Evolutionary conservation across 1,284 basidiomycete species (phyloP).

Genomic region (Marasmius oreades): DNA sequence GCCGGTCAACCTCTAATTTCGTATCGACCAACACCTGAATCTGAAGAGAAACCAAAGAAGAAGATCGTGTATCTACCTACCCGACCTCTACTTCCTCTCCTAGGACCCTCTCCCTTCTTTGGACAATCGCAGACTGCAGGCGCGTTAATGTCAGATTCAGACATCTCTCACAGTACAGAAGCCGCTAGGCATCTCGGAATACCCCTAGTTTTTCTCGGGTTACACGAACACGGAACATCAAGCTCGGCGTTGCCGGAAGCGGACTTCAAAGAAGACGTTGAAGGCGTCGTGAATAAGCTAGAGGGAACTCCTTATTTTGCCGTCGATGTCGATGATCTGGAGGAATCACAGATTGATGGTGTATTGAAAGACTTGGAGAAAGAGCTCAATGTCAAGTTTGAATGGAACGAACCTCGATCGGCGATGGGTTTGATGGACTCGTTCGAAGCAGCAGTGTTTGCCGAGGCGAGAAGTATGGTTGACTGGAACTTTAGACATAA

Average conservation of each 20-base stretch:
- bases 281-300: slow-evolving; percentile 50
- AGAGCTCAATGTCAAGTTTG: slow-evolving; percentile 27
- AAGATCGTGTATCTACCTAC: neutral
- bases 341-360: slow-evolving; percentile 21
- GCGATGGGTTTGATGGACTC: slow-evolving; percentile 51
- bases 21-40: neutral
- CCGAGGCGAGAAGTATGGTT: slow-evolving; percentile 73
- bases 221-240: slow-evolving; percentile 61
- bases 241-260: slow-evolving; percentile 55
- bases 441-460: slow-evolving; percentile 72
- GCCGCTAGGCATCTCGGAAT: slow-evolving; percentile 31
- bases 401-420: slow-evolving; percentile 69
- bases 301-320: slow-evolving; percentile 79
- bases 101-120: neutral
- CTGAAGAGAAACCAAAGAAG: neutral
- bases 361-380: neutral
- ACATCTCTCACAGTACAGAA: slow-evolving; percentile 20
- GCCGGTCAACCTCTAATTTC: slow-evolving; percentile 1
- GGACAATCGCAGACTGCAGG: slow-evolving; percentile 2
- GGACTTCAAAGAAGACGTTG: slow-evolving; percentile 50
- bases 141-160: neutral
- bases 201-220: slow-evolving; percentile 59
- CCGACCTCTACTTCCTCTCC: neutral
- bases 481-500: slow-evolving; percentile 91
- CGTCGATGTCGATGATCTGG: slow-evolving; percentile 61